Conservation (phyloP, 176 grass and related monocot genomes). For the Miscanthus lutarioriparius region DNA sequence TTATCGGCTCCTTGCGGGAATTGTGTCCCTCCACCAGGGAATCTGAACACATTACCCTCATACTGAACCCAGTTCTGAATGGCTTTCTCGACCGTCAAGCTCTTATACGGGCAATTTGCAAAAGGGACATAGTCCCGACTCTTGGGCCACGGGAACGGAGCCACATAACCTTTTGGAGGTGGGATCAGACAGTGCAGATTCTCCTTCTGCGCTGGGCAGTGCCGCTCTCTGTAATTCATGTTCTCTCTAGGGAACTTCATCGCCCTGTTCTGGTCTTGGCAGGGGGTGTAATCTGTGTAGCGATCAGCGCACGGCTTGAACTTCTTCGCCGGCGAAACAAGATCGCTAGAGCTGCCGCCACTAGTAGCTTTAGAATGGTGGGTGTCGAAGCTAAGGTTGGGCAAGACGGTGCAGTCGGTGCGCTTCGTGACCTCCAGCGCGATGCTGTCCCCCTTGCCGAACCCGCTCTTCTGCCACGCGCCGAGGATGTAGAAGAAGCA, state of each 20-base stretch:
- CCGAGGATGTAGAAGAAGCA: conserved; percentile 95
- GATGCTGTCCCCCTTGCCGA: conserved; percentile 91
- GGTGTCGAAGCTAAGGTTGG: conserved; percentile 71
- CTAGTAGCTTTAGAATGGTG: conserved; percentile 49
- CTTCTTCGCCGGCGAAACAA: conserved; percentile 47
- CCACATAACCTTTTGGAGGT: conserved; percentile 78
- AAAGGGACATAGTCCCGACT: conserved; percentile 88
- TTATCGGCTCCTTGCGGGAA: conserved; percentile 94
- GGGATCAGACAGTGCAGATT: conserved; percentile 81
- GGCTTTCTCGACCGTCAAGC: conserved; percentile 93
- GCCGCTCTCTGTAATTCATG: conserved; percentile 95
- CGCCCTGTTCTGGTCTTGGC: conserved; percentile 83
- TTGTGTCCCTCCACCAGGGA: conserved; percentile 90
- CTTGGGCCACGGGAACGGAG: conserved; percentile 90
- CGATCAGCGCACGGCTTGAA: conserved; percentile 67
- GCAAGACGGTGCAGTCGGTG: conserved; percentile 79
- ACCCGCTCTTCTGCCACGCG: conserved; percentile 93
- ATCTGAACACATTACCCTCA: conserved; percentile 89
- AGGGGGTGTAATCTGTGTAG: conserved; percentile 77
- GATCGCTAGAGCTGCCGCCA: conserved; percentile 17
- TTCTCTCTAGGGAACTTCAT: conserved; percentile 89
- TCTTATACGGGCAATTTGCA: conserved; percentile 91
- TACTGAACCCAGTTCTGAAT: conserved; percentile 98
- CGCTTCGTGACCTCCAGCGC: conserved; percentile 84
- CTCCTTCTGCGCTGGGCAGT: conserved; percentile 77